These are phyloP conservation scores for Arctium minus DNA, from an alignment of 129 eudicot genomes.

Conservation along the genomic window DNA sequence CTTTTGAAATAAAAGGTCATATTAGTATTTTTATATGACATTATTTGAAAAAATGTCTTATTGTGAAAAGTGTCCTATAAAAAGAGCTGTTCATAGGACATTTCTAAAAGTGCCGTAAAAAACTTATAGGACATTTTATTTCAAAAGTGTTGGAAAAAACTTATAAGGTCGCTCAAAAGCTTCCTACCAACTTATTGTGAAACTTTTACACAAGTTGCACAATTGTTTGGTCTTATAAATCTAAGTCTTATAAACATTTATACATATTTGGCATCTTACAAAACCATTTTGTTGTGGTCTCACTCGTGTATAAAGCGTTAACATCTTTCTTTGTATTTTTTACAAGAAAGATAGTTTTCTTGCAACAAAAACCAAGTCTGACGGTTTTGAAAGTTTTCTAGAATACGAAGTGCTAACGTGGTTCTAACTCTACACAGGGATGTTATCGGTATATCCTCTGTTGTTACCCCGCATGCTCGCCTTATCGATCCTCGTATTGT, in stretches of 20 bases:
- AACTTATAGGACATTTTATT: not conserved
- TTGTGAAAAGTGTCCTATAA: not conserved
- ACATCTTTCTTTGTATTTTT: not conserved
- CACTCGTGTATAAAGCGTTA: no score
- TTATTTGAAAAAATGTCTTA: not conserved
- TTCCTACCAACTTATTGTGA: not conserved
- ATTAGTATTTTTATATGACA: not conserved
- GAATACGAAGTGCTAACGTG: not conserved
- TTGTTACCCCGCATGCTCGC: conserved; percentile 87
- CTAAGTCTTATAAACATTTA: not conserved
- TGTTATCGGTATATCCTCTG: conserved; percentile 52
- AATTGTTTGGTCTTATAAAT: not conserved
- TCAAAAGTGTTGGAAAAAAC: no score
- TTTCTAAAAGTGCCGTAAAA: not conserved
- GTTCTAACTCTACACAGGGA: conserved; percentile 43
- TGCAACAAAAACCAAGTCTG: not conserved
- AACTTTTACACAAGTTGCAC: not conserved
- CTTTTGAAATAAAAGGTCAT: not conserved
- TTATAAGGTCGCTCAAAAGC: no score
- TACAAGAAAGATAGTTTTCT: not conserved
- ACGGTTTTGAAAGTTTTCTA: not conserved
- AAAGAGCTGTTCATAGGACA: not conserved
- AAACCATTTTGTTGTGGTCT: not conserved
- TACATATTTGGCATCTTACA: not conserved
- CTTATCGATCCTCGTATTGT: conserved; percentile 60